Conservation (phyloP, 2,329 filamentous ascomycete species). For the Macrophomina pseudophaseolina region DNA sequence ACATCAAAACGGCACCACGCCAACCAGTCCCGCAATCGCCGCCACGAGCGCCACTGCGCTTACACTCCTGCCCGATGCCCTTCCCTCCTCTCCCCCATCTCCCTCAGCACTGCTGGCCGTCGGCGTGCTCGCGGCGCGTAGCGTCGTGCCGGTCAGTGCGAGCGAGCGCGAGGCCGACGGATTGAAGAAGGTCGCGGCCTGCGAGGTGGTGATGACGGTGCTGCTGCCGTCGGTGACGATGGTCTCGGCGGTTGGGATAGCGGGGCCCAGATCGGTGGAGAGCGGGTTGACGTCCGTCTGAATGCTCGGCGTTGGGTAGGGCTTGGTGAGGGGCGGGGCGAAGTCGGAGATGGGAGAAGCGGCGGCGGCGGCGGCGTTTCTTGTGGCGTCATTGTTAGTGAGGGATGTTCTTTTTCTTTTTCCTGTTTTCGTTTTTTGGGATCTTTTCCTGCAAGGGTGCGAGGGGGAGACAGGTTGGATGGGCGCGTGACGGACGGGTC, state of each 20-base stretch:
- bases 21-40: constrained; percentile 9
- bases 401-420: background rate
- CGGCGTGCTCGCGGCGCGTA: background rate
- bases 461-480: no score
- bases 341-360: background rate
- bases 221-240: background rate
- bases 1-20: background rate
- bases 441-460: no score
- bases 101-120: background rate
- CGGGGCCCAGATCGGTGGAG: background rate
- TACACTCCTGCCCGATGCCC: background rate
- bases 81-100: background rate
- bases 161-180: background rate
- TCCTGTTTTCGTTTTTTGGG: background rate
- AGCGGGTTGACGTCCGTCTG: background rate
- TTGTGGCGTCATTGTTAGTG: background rate
- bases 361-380: background rate
- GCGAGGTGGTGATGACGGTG: background rate
- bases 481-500: no score
- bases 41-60: constrained; percentile 10
- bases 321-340: background rate
- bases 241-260: no score
- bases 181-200: background rate
- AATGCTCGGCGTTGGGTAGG: background rate
- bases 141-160: background rate